phyloP scores from a whole-genome alignment of 208 protist species.

The Wallacemonas sp. region DNA sequence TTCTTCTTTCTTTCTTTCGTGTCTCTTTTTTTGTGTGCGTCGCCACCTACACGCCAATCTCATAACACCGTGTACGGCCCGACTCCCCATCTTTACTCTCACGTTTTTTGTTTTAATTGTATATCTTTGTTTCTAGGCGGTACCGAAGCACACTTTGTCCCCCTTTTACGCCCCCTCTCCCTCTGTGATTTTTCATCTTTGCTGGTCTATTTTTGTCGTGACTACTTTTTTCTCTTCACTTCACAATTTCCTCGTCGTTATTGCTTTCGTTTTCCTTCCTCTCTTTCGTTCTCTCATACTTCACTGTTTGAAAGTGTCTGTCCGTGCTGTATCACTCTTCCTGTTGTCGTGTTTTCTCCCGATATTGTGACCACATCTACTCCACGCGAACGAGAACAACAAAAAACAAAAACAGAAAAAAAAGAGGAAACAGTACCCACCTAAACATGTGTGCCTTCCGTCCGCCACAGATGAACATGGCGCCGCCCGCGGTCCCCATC shows the following conservation, averaged over 20 bases:
- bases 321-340: too few species aligned
- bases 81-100: too few species aligned
- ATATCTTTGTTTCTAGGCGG: constrained; percentile 1
- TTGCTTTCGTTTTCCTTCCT: background rate
- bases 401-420: background rate
- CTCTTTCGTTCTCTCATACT: constrained; percentile 1
- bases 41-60: too few species aligned
- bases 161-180: constrained; percentile 7
- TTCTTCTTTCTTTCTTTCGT: background rate
- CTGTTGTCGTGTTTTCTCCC: background rate
- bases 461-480: background rate
- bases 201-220: background rate
- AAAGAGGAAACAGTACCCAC: background rate
- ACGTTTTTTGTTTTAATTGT: constrained; percentile 12
- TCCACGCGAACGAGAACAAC: background rate
- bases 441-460: constrained; percentile 1
- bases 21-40: background rate
- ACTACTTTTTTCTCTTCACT: background rate
- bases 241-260: background rate
- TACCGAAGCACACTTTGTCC: constrained; percentile 1
- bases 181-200: background rate
- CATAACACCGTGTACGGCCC: too few species aligned
- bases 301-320: background rate
- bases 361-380: background rate
- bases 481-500: background rate